Percentiles rank a stretch among this genome's conserved stretches.
Conservation (phyloP, 441 rosid species). For the Brassica hybrid region DNA sequence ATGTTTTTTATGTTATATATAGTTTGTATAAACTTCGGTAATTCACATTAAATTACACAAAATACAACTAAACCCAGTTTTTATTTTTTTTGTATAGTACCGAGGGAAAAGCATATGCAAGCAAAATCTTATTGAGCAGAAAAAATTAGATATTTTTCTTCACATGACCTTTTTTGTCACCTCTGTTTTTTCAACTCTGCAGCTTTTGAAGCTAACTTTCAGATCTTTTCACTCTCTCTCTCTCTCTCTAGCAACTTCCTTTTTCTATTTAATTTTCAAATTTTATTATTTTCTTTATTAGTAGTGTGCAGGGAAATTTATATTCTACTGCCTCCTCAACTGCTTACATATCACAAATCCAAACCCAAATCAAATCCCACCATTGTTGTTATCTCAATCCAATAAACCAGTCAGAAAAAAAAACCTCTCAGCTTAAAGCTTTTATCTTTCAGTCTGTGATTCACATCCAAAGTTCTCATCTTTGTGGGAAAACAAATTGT, state of each 20-base stretch:
- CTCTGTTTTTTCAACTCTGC: slow-evolving; percentile 40
- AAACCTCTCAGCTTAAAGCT: not conserved
- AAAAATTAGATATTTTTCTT: slow-evolving; percentile 24
- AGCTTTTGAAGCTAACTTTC: slow-evolving; percentile 42
- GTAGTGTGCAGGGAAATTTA: slow-evolving; percentile 25
- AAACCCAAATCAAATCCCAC: slow-evolving; percentile 40
- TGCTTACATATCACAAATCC: slow-evolving; percentile 38
- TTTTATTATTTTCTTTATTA: slow-evolving; percentile 26
- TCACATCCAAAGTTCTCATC: slow-evolving; percentile 34
- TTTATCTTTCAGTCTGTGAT: slow-evolving; percentile 13
- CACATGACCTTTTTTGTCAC: not conserved
- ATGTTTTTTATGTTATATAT: not conserved
- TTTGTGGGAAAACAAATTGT: no score
- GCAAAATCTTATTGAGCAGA: slow-evolving; percentile 35
- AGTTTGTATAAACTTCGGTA: not conserved
- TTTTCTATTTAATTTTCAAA: slow-evolving; percentile 31
- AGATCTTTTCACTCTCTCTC: slow-evolving; percentile 26
- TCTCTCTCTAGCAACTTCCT: slow-evolving; percentile 32
- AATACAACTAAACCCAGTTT: not conserved
- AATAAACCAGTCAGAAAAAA: slow-evolving; percentile 18
- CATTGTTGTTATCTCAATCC: slow-evolving; percentile 36
- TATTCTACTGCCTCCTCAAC: slow-evolving; percentile 43
- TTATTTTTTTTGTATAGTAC: slow-evolving; percentile 23
- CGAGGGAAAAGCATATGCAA: slow-evolving; percentile 39
- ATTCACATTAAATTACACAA: not conserved